Evolutionary conservation across 1,139 yeast genomes (phyloP), one percentile per base, ranked within the genome.

Genomic region (Nakaseomyces sp.): DNA sequence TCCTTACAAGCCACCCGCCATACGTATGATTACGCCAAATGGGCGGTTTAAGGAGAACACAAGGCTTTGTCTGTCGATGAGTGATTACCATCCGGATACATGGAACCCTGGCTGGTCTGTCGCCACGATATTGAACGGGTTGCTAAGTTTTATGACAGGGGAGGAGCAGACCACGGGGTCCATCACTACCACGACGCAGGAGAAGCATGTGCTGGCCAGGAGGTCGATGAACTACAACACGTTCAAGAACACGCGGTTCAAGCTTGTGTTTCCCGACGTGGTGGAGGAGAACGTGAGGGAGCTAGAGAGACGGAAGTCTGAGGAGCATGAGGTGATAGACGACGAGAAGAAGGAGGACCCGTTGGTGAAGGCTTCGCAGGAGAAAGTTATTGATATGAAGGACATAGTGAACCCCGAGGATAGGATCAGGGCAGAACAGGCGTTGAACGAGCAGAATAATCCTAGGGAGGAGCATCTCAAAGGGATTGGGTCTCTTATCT

Each of bases 41-140:
- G 86, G 87, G 3, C 70, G 94, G 38, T 85, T 89, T 62, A 76
- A 79, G 50, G 76, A 87, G 43, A 83, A 84, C 59, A 77, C 87
- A 6, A 70, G 95, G 40, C 71, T 89, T 40, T 89, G 97, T 66
- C 69, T 89, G 42, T 79, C 88, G 36, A 88, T 89, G 80, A 81
- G 91, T 55, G 96, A 89, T 61, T 88, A 79, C 63, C 97, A 89
- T 56, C 96, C 96, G 7, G 91, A 86, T 61, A 70, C 84, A 1
- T 88, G 96, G 96, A 87, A 88, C 62, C 96, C 96, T 1, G 87
- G 94, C 4, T 88, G 96, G 96, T 79, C 87, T 45, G 96, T 88
- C 17, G 72, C 86, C 22, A 86, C 96, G 0, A 88, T 88, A 18
- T 70, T 88, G 54, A 84, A 81, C 6, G 96, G 96, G 0, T 67